Evolutionary conservation across 371 early-diverging fungal species (phyloP).

Genomic region (Pancytospora philotis): DNA sequence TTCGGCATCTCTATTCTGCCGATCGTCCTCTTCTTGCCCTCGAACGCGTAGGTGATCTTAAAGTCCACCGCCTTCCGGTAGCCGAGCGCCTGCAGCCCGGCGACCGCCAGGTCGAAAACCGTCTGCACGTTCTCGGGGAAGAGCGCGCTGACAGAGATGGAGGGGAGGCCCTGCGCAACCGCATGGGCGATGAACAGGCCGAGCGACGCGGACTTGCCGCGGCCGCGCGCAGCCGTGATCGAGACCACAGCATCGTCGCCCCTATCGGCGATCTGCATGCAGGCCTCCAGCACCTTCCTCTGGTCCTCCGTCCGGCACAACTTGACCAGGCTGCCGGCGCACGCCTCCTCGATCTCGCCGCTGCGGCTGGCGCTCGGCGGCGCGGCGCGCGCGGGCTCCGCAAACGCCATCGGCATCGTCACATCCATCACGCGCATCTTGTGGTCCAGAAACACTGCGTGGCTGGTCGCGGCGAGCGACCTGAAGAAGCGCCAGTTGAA

Average conservation of each 20-base stretch:
- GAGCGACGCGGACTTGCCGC: slow-evolving; percentile 95
- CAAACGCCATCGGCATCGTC: slow-evolving; percentile 57
- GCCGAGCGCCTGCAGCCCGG: slow-evolving; percentile 82
- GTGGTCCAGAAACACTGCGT: slow-evolving; percentile 82
- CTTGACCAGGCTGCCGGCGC: background rate
- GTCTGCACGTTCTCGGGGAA: slow-evolving; percentile 70
- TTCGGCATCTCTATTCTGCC: slow-evolving; percentile 48
- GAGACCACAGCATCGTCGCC: too few species aligned
- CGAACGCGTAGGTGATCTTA: slow-evolving; percentile 62
- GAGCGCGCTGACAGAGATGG: background rate
- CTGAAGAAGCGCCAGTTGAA: slow-evolving; percentile 92
- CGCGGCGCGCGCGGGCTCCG: slow-evolving; percentile 62
- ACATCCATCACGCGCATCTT: slow-evolving; percentile 85
- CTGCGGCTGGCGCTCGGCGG: background rate
- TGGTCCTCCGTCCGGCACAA: background rate
- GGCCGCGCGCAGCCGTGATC: slow-evolving; percentile 89
- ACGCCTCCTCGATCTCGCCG: background rate
- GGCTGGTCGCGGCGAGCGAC: slow-evolving; percentile 74
- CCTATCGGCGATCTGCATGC: too few species aligned
- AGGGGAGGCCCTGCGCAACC: slow-evolving; percentile 69
- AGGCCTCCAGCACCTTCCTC: too few species aligned
- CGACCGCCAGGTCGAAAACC: slow-evolving; percentile 85
- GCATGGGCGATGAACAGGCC: slow-evolving; percentile 89
- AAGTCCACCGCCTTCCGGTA: slow-evolving; percentile 93
- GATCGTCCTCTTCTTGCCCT: slow-evolving; percentile 42